These are phyloP conservation scores for Phytophthora podocarpi DNA, from an alignment of 352 stramenopile species.

Conservation along the genomic window DNA sequence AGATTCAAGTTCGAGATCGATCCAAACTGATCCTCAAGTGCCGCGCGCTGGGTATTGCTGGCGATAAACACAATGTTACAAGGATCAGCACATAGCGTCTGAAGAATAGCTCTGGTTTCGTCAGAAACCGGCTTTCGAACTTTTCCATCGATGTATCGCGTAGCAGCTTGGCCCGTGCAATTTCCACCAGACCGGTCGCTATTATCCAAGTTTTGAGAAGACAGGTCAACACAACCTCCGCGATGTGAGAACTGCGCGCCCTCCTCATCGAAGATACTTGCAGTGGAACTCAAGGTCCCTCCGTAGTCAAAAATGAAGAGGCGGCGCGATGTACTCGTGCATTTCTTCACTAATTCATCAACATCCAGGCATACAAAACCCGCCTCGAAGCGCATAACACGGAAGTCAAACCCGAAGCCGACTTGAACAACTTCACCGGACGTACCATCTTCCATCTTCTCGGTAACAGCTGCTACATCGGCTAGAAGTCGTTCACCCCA, in stretches of 20 bases:
- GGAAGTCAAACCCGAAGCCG: slow-evolving; percentile 96
- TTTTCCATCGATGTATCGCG: slow-evolving; percentile 68
- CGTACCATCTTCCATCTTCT: slow-evolving; percentile 44
- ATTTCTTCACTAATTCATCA: slow-evolving; percentile 87
- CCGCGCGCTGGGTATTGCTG: slow-evolving; percentile 60
- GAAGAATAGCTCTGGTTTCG: slow-evolving; percentile 59
- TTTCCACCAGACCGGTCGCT: slow-evolving; percentile 12
- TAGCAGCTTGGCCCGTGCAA: slow-evolving; percentile 28
- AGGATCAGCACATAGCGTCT: slow-evolving; percentile 57
- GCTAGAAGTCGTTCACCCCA: slow-evolving; percentile 95
- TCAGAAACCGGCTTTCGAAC: slow-evolving; percentile 67
- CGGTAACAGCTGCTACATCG: slow-evolving; percentile 91
- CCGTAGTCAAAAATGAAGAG: slow-evolving; percentile 99
- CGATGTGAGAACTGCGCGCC: slow-evolving; percentile 43
- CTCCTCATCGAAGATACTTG: slow-evolving; percentile 73
- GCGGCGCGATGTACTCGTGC: slow-evolving; percentile 52
- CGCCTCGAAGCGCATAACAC: slow-evolving; percentile 94
- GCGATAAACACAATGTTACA: slow-evolving; percentile 74
- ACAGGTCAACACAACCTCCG: slow-evolving; percentile 7
- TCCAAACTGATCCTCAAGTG: slow-evolving; percentile 66
- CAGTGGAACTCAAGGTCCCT: slow-evolving; percentile 92
- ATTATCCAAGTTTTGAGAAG: slow-evolving; percentile 8
- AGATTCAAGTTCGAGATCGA: slow-evolving; percentile 59
- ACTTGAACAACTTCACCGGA: slow-evolving; percentile 83
- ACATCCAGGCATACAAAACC: slow-evolving; percentile 94